These are phyloP conservation scores for Penicillium expansum DNA, from an alignment of 2,329 filamentous ascomycete genomes.

Conservation along the genomic window DNA sequence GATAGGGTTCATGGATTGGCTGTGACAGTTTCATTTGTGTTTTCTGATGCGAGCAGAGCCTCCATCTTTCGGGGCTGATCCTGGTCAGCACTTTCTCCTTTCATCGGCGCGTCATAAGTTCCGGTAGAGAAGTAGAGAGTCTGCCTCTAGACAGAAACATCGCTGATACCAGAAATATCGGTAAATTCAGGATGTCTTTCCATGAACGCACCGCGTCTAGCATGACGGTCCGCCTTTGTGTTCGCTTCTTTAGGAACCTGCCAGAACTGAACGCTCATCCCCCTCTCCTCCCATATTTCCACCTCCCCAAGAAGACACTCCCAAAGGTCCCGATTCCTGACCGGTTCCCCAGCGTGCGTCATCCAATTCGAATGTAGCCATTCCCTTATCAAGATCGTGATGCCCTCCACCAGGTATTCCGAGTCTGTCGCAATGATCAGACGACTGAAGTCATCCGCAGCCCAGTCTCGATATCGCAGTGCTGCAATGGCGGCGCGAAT, in stretches of 20 bases:
- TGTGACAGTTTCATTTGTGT: no score
- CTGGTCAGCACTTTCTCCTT: no score
- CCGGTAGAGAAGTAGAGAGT: accelerated
- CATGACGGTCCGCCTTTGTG: background rate
- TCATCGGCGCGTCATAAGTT: background rate
- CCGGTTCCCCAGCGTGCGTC: background rate
- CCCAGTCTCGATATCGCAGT: conserved; percentile 48
- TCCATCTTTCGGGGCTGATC: no score
- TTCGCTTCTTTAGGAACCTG: background rate
- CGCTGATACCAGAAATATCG: background rate
- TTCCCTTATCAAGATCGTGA: conserved; percentile 48
- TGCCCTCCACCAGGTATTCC: conserved; percentile 49
- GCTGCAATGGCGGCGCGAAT: conserved; percentile 55
- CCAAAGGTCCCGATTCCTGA: conserved; percentile 49
- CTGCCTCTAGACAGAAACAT: background rate
- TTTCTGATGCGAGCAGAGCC: background rate
- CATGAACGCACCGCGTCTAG: background rate
- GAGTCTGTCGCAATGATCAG: conserved; percentile 57
- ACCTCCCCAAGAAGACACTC: conserved; percentile 46
- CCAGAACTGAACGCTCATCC: conserved; percentile 22
- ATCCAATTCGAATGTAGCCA: conserved; percentile 29
- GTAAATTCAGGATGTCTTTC: background rate
- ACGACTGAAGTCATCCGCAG: conserved; percentile 40
- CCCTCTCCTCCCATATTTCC: conserved; percentile 30
- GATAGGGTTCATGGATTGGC: background rate